Evolutionary conservation across 2,329 filamentous ascomycete genomes (phyloP).

Genomic region (Xylariaceae sp.): DNA sequence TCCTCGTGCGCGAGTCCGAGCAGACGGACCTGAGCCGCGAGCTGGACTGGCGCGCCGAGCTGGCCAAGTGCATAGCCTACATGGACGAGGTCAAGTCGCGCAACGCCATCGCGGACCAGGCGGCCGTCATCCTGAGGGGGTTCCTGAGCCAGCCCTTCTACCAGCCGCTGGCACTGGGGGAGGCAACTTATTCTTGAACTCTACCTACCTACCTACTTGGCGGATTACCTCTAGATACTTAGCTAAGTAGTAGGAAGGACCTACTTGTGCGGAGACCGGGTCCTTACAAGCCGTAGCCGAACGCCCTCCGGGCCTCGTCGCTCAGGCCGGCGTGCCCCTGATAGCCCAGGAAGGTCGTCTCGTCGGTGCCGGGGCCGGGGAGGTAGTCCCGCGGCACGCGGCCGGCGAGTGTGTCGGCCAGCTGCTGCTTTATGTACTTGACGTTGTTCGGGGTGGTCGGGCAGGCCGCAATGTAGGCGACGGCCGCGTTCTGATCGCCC

Average conservation of each 20-base stretch:
- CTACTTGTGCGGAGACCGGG: neutral
- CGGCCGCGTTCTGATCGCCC: slow-evolving; percentile 3
- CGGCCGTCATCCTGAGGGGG: no score
- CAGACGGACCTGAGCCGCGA: no score
- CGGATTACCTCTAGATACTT: neutral
- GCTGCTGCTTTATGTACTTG: slow-evolving; percentile 6
- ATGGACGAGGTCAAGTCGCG: no score
- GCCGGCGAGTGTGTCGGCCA: slow-evolving; percentile 4
- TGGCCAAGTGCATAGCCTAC: no score
- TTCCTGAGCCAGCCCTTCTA: no score
- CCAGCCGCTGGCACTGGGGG: neutral
- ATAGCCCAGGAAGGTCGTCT: neutral
- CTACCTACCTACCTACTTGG: no score
- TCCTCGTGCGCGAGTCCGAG: no score
- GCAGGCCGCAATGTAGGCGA: slow-evolving; percentile 5
- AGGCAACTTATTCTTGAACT: no score
- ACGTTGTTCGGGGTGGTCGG: slow-evolving; percentile 6
- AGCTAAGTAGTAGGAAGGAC: neutral
- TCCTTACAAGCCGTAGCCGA: neutral
- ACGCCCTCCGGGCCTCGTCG: neutral
- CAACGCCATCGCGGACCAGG: no score
- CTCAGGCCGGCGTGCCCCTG: neutral
- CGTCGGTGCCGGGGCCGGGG: neutral
- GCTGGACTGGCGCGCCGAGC: no score
- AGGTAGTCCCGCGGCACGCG: slow-evolving; percentile 4